phyloP scores from a whole-genome alignment of 441 rosid species.

The Francoa sonchifolia region DNA sequence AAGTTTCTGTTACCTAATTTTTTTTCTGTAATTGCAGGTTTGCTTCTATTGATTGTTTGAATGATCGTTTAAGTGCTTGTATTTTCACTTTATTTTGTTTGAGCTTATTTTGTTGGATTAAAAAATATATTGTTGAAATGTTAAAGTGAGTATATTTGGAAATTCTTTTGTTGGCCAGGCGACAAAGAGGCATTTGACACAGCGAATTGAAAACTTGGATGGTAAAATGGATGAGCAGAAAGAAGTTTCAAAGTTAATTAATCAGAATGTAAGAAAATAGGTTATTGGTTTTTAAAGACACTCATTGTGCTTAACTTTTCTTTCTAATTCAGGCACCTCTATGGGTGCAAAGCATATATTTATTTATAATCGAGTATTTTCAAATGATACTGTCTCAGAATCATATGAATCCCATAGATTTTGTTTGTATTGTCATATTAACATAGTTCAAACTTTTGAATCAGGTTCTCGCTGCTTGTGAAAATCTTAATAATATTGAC shows the following conservation, averaged over 20 bases:
- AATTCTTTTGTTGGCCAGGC: conserved; percentile 31
- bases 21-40: neutral
- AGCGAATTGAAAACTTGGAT: conserved; percentile 61
- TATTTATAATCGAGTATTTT: too few relatives aligned
- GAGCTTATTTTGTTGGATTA: neutral
- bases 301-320: too few relatives aligned
- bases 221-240: conserved; percentile 77
- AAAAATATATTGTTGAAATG: neutral
- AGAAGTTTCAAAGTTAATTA: conserved; percentile 61
- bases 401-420: neutral
- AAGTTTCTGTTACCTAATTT: conserved; percentile 20
- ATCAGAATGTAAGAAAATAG: conserved; percentile 56
- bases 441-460: conserved; percentile 11
- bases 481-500: conserved; percentile 51
- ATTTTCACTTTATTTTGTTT: neutral
- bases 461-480: conserved; percentile 62
- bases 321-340: too few relatives aligned
- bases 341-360: too few relatives aligned
- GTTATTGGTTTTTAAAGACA: too few relatives aligned
- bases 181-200: conserved; percentile 76
- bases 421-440: neutral
- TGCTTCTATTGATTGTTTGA: neutral
- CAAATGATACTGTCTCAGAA: too few relatives aligned
- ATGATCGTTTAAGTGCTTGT: neutral
- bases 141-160: conserved; percentile 6